Base-by-base conservation (phyloP, 352 stramenopile genomes). In the Pilasporangium apinafurcum region DNA sequence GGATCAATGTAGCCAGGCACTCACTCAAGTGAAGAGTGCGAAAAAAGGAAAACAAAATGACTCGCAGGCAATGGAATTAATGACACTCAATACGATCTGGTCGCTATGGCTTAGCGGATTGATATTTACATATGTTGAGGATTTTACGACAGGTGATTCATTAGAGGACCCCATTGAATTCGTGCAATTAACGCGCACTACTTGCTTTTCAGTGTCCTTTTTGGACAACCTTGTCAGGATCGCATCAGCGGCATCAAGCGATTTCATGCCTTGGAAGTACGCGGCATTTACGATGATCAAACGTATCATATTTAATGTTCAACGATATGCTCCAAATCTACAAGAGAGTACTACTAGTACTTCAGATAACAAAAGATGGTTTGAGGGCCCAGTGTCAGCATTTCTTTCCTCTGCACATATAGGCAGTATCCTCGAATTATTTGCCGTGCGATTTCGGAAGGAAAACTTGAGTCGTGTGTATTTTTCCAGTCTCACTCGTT, bases 21-120 rank as follows among this genome's bases (percentile, higher is more conserved):
- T 33, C 5, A 13, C 13, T 10, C 21, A 28, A 20, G n/a, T 21
- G 13, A 22, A 37, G 18, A 13, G 18, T 0, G 14, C 13, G n/a
- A 36, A 32, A 26, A 16, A 14, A 21, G 13, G 2, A 5, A 14
- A 13, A 18, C 38, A 10, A 24, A 40, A 39, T 17, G 18, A 10
- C 5, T 16, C 8, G 26, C 24, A 24, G 10, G 4, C 21, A 12
- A 16, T 8, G 14, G 2, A 17, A 16, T 33, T 14, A 21, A 37
- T 42, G 28, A 37, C 43, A 17, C 21, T 41, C 21, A 37, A 44
- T 20, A 58, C 43, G 2, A 29, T 37, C 0, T 80, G 61, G 61
- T 51, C 60, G 25, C 42, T 52, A 17, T 80, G 67, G 68, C 29
- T 75, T 9, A 44, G 34, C 1, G 45, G 38, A 9, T 4, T 77